Conservation (phyloP, 2,329 filamentous ascomycete species). For the Dactylellina parvicollis region DNA sequence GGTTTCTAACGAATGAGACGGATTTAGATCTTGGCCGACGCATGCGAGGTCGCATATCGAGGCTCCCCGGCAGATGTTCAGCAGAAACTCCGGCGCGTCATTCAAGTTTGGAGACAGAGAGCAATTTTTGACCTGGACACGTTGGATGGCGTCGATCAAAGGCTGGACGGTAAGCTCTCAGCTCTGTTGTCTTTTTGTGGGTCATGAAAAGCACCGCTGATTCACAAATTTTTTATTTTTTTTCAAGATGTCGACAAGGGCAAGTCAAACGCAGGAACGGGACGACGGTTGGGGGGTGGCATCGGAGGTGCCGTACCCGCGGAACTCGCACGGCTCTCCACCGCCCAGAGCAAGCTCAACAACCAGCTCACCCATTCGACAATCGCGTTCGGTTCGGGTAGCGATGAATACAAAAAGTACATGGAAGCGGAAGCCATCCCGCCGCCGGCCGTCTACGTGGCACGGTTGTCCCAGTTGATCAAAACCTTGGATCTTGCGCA, state of each 20-base stretch:
- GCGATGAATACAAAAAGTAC: slow-evolving; percentile 84
- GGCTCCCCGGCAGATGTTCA: slow-evolving; percentile 87
- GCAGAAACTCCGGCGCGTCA: slow-evolving; percentile 83
- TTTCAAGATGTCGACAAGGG: slow-evolving; percentile 71
- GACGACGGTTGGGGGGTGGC: slow-evolving; percentile 67
- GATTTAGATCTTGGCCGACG: slow-evolving; percentile 80
- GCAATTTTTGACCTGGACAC: slow-evolving; percentile 83
- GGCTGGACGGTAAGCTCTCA: slow-evolving; percentile 74
- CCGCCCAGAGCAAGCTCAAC: slow-evolving; percentile 76
- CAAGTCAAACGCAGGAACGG: slow-evolving; percentile 65
- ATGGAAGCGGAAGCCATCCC: slow-evolving; percentile 77
- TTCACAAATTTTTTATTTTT: background rate
- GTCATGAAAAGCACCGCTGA: no score
- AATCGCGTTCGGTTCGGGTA: slow-evolving; percentile 74
- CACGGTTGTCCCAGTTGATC: slow-evolving; percentile 85
- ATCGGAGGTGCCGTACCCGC: slow-evolving; percentile 71
- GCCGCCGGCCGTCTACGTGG: slow-evolving; percentile 88
- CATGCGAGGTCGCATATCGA: slow-evolving; percentile 89
- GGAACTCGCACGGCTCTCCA: slow-evolving; percentile 79
- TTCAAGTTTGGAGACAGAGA: slow-evolving; percentile 93
- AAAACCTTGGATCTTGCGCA: slow-evolving; percentile 90
- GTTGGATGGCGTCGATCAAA: slow-evolving; percentile 80
- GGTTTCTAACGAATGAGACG: background rate
- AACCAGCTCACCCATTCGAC: slow-evolving; percentile 77
- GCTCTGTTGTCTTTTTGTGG: no score